phyloP scores from a whole-genome alignment of 108 stramenopile species.

The Pseudonitzschia multiseries region DNA sequence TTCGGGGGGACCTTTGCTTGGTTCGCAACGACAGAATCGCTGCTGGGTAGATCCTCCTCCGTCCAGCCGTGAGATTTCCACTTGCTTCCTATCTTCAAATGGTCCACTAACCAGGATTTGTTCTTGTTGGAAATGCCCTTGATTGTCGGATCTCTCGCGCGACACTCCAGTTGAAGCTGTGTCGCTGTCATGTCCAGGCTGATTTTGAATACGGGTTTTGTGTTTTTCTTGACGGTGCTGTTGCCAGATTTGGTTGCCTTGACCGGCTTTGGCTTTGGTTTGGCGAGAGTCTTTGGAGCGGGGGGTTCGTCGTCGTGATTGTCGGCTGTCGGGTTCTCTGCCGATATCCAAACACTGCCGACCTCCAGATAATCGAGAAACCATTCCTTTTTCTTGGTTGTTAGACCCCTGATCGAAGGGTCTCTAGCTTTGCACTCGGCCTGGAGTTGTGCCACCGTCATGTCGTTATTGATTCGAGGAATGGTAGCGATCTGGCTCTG shows the following conservation, averaged over 20 bases:
- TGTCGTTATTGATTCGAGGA: constrained; percentile 10
- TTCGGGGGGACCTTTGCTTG: background rate
- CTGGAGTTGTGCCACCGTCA: constrained; percentile 19
- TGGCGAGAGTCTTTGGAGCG: background rate
- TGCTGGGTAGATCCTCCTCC: background rate
- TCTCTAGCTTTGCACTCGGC: constrained; percentile 12
- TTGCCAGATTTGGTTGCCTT: background rate
- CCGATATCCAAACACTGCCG: constrained; percentile 16
- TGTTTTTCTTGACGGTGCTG: background rate
- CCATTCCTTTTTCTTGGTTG: constrained; percentile 23
- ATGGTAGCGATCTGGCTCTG: constrained; percentile 11
- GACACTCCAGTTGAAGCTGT: constrained; percentile 19
- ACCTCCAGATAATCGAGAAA: constrained; percentile 24
- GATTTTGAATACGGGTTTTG: background rate
- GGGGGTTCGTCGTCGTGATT: background rate
- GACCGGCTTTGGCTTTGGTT: background rate
- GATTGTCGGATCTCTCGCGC: constrained; percentile 1
- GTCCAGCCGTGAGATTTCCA: background rate
- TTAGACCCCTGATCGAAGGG: constrained; percentile 4
- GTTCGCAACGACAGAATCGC: background rate
- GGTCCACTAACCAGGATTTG: constrained; percentile 27
- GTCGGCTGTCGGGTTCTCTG: background rate
- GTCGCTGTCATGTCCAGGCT: constrained; percentile 2
- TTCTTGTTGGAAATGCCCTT: constrained; percentile 17
- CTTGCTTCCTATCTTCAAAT: constrained; percentile 13